A percentile compares a stretch with the other conserved stretches of the same genome.
Conservation (phyloP, 2,329 filamentous ascomycete species). For the Meredithiella fracta region DNA sequence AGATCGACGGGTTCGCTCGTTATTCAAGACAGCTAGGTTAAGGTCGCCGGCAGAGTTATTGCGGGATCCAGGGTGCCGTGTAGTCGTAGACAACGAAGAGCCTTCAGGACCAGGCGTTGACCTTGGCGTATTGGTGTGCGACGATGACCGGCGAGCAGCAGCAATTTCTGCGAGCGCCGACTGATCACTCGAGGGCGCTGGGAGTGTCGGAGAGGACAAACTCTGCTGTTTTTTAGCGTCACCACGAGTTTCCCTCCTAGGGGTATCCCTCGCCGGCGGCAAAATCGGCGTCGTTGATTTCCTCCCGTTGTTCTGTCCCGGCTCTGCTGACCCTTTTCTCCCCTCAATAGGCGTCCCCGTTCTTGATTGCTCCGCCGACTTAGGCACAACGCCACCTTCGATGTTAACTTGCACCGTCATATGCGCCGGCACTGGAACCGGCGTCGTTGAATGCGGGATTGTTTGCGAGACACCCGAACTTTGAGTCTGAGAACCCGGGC, state of each 20-base stretch:
- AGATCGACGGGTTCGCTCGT: slow-evolving; percentile 37
- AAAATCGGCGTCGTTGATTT: slow-evolving; percentile 22
- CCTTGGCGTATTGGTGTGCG: slow-evolving; percentile 17
- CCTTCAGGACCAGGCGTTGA: slow-evolving; percentile 23
- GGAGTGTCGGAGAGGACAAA: slow-evolving; percentile 17
- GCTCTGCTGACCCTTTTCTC: background rate
- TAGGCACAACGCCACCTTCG: background rate
- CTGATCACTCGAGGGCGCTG: slow-evolving; percentile 14
- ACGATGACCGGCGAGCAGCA: slow-evolving; percentile 9
- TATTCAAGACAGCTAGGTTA: slow-evolving; percentile 22
- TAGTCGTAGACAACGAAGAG: background rate
- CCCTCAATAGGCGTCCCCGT: background rate
- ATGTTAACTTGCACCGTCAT: background rate
- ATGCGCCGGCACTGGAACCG: slow-evolving; percentile 21
- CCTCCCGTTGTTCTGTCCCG: background rate
- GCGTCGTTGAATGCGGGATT: slow-evolving; percentile 23
- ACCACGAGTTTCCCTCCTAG: slow-evolving; percentile 31
- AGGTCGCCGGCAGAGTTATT: slow-evolving; percentile 37
- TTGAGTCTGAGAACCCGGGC: background rate
- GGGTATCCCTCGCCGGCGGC: slow-evolving; percentile 21
- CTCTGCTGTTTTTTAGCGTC: slow-evolving; percentile 23
- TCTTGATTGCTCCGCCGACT: background rate
- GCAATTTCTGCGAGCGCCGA: slow-evolving; percentile 16
- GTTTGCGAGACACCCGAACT: background rate
- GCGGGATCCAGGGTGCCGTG: slow-evolving; percentile 34